These are phyloP conservation scores for Amaranthus hypochondriacus DNA, from an alignment of 148 eudicot species.

Conservation along the genomic window DNA sequence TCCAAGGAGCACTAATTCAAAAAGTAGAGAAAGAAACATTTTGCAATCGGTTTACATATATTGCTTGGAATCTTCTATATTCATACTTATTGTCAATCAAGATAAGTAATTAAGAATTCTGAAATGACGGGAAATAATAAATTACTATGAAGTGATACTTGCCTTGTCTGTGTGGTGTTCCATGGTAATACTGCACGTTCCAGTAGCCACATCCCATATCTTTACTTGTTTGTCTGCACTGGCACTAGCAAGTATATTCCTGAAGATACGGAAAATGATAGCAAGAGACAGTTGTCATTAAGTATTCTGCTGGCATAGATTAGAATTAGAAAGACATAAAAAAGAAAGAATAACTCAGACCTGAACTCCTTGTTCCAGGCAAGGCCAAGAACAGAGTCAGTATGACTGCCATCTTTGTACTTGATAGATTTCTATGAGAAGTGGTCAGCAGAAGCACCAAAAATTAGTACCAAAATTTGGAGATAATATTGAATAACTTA, in stretches of 20 bases:
- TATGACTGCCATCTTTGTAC: constrained; percentile 81
- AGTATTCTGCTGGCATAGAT: background rate
- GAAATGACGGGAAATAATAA: background rate
- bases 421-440: constrained; percentile 59
- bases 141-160: constrained; percentile 19
- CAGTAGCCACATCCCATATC: constrained; percentile 87
- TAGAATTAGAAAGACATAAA: background rate
- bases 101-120: constrained; percentile 1
- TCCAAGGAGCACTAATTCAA: no score
- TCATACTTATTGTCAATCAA: background rate
- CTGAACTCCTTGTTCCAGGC: constrained; percentile 96
- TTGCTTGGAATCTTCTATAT: background rate
- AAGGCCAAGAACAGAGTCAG: constrained; percentile 87
- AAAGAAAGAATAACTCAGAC: constrained; percentile 23
- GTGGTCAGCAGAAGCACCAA: background rate
- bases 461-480: background rate
- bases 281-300: background rate
- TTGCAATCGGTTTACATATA: background rate
- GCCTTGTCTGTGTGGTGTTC: constrained; percentile 94
- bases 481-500: background rate
- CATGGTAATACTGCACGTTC: constrained; percentile 74
- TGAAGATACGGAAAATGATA: constrained; percentile 22
- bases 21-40: background rate
- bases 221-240: constrained; percentile 90
- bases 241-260: constrained; percentile 95